phyloP scores from a whole-genome alignment of 495 filamentous ascomycete genomes.

The Neurospora tetraspora region DNA sequence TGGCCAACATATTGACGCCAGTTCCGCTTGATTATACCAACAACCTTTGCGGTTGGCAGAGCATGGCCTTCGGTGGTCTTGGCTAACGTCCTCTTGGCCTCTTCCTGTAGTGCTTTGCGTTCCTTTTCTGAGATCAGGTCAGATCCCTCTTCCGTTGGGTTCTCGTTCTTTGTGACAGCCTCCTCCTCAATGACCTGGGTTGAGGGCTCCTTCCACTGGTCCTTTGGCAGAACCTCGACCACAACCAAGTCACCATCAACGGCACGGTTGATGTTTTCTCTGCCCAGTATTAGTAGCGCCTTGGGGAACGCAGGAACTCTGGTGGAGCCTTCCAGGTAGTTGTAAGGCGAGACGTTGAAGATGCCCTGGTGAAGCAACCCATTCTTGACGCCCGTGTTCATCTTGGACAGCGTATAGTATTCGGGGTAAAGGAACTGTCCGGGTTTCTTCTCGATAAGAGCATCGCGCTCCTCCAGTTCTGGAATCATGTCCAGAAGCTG shows the following conservation, averaged over 20 bases:
- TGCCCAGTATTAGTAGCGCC: slow-evolving; percentile 75
- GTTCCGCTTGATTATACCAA: slow-evolving; percentile 86
- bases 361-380: slow-evolving; percentile 85
- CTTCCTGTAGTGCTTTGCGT: slow-evolving; percentile 73
- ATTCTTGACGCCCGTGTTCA: slow-evolving; percentile 82
- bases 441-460: slow-evolving; percentile 49
- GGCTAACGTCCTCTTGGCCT: slow-evolving; percentile 80
- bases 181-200: slow-evolving; percentile 95
- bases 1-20: slow-evolving; percentile 98
- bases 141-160: slow-evolving; percentile 64
- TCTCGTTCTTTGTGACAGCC: slow-evolving; percentile 83
- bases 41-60: slow-evolving; percentile 86
- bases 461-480: slow-evolving; percentile 55
- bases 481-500: slow-evolving; percentile 91
- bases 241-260: slow-evolving; percentile 88
- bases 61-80: slow-evolving; percentile 64
- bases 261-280: slow-evolving; percentile 91
- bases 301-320: slow-evolving; percentile 85
- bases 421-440: slow-evolving; percentile 69
- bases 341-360: slow-evolving; percentile 95
- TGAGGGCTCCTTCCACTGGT: slow-evolving; percentile 93
- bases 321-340: slow-evolving; percentile 88
- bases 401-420: slow-evolving; percentile 81
- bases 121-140: slow-evolving; percentile 77
- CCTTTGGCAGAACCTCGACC: slow-evolving; percentile 80